These are phyloP conservation scores for Elsinoe perseae DNA, from an alignment of 2,329 filamentous ascomycete genomes.

Conservation along the genomic window DNA sequence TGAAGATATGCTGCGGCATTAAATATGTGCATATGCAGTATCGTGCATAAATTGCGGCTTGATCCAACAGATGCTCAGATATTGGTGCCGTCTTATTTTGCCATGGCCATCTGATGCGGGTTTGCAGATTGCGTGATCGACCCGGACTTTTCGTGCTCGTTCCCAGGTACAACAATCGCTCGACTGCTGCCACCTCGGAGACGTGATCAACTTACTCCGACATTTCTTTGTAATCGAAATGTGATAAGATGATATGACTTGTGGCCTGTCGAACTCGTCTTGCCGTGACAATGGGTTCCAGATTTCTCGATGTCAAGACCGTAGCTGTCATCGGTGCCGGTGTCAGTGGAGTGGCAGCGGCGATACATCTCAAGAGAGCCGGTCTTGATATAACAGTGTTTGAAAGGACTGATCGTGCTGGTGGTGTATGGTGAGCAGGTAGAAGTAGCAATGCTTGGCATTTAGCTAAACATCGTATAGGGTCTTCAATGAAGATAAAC, in stretches of 20 bases:
- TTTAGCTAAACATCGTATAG: slow-evolving; percentile 25
- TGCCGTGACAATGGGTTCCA: background rate
- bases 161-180: background rate
- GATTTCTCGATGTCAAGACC: slow-evolving; percentile 3
- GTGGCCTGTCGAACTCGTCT: background rate
- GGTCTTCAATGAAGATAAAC: slow-evolving; percentile 44
- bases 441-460: background rate
- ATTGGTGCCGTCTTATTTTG: background rate
- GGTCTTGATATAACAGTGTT: slow-evolving; percentile 47
- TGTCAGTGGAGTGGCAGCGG: slow-evolving; percentile 43
- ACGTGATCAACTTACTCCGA: background rate
- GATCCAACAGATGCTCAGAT: background rate
- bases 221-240: background rate
- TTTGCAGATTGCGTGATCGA: slow-evolving; percentile 3
- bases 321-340: slow-evolving; percentile 47
- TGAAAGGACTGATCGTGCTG: slow-evolving; percentile 45
- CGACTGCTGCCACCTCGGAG: background rate
- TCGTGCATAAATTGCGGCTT: background rate
- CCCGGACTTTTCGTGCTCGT: slow-evolving; percentile 6
- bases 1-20: too few relatives aligned
- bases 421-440: slow-evolving; percentile 47
- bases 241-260: background rate
- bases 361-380: slow-evolving; percentile 39
- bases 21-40: too few relatives aligned
- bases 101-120: background rate